Percentiles rank a stretch among this genome's conserved stretches.
phyloP scores from a whole-genome alignment of 192 early-diverging fungal species.

The Gigaspora rosea region DNA sequence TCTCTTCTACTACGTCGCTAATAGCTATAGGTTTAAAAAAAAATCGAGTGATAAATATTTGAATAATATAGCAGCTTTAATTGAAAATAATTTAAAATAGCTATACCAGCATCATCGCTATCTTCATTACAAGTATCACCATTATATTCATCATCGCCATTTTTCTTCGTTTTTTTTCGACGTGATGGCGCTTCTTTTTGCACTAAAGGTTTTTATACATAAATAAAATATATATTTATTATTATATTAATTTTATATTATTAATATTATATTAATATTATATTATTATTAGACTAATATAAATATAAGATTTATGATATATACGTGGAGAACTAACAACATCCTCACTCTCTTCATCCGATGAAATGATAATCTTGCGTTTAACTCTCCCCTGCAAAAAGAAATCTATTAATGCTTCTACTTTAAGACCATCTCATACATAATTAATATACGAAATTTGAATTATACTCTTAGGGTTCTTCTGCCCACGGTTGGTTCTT shows the following conservation, averaged over 20 bases:
- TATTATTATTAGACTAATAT: no score
- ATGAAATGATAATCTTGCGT: slow-evolving; percentile 20
- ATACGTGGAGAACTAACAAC: slow-evolving; percentile 6
- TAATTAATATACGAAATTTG: neutral
- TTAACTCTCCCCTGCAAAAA: slow-evolving; percentile 6
- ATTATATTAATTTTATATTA: no score
- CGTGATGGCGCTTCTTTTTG: neutral
- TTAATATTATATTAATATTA: no score
- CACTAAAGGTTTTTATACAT: neutral
- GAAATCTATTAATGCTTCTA: neutral
- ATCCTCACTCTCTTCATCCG: slow-evolving; percentile 3
- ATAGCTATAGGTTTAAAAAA: neutral
- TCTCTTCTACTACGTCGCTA: neutral
- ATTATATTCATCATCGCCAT: neutral
- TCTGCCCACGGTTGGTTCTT: neutral
- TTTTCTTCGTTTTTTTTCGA: neutral
- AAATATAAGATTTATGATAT: neutral
- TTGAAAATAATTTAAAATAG: neutral
- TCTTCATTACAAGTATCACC: neutral
- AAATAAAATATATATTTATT: no score
- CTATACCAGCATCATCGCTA: neutral
- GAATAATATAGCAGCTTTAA: neutral
- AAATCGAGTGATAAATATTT: neutral
- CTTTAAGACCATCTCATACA: no score
- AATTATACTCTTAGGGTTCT: neutral